A percentile compares a stretch with the other conserved stretches of the same genome.
These are phyloP conservation scores for Geranium brycei DNA, from an alignment of 345 rosid genomes.

Conservation along the genomic window DNA sequence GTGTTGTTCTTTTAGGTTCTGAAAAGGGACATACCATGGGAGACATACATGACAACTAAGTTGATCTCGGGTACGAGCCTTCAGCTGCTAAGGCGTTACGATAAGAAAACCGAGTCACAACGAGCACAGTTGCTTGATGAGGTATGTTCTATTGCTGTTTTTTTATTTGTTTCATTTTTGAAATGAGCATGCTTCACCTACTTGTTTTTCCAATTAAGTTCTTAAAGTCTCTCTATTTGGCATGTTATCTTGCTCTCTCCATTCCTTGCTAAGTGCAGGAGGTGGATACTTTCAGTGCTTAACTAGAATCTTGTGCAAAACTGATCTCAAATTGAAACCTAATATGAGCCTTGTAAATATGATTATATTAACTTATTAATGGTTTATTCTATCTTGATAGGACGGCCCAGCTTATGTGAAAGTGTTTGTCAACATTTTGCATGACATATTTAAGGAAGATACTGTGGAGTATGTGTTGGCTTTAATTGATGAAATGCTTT, in stretches of 20 bases:
- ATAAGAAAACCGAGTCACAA: slow-evolving; percentile 60
- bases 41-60: slow-evolving; percentile 84
- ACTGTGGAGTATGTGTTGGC: slow-evolving; percentile 96
- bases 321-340: background rate
- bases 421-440: slow-evolving; percentile 73
- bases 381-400: slow-evolving; percentile 27
- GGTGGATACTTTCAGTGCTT: too few species aligned
- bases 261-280: too few species aligned
- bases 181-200: slow-evolving; percentile 1
- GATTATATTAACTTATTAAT: slow-evolving; percentile 1
- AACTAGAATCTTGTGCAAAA: background rate
- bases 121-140: slow-evolving; percentile 84
- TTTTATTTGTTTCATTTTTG: slow-evolving; percentile 1
- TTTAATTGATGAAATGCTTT: slow-evolving; percentile 78
- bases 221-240: too few species aligned
- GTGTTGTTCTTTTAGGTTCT: slow-evolving; percentile 41
- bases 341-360: background rate
- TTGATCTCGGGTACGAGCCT: slow-evolving; percentile 75
- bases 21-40: slow-evolving; percentile 97
- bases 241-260: too few species aligned
- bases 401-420: slow-evolving; percentile 88
- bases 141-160: slow-evolving; percentile 18
- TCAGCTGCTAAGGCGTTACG: slow-evolving; percentile 79
- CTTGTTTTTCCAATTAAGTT: slow-evolving; percentile 1
- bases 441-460: slow-evolving; percentile 85